These are phyloP conservation scores for Pseudogymnoascus sp. DNA, from an alignment of 2,329 filamentous ascomycete species.

Conservation along the genomic window DNA sequence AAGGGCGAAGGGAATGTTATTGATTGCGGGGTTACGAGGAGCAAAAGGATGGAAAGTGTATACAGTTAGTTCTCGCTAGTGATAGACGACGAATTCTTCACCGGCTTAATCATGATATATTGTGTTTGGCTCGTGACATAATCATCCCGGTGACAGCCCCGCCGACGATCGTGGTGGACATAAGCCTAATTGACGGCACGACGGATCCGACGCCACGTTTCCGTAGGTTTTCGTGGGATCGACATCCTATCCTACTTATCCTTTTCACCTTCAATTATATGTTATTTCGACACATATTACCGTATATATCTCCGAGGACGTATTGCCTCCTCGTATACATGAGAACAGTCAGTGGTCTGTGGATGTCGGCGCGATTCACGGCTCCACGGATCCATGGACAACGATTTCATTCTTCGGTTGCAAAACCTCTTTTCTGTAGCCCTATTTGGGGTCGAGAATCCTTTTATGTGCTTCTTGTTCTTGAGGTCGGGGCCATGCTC, in stretches of 20 bases:
- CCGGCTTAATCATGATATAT: not conserved
- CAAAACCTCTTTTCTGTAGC: not conserved
- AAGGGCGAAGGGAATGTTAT: not conserved
- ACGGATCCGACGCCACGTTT: not conserved
- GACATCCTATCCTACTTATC: not conserved
- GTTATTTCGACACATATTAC: not conserved
- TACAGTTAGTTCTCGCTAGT: conserved; percentile 1
- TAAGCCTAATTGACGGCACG: not conserved
- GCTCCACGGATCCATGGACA: not conserved
- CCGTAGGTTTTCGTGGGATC: not conserved
- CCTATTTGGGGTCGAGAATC: not conserved
- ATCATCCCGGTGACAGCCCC: not conserved
- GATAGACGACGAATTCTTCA: not conserved
- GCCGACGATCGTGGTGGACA: not conserved
- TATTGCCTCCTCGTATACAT: not conserved
- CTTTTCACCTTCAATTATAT: not conserved
- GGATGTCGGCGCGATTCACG: too few species aligned
- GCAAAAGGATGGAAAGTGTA: not conserved
- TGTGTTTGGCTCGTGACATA: not conserved
- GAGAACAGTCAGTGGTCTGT: too few species aligned
- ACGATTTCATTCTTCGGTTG: not conserved
- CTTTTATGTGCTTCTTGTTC: not conserved
- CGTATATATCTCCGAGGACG: not conserved
- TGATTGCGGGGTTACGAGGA: not conserved
- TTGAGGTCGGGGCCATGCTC: not conserved